Percentiles rank a stretch among this genome's conserved stretches.
Evolutionary conservation across 306 rosid genomes (phyloP).

Genomic region (Carpinus viminea): DNA sequence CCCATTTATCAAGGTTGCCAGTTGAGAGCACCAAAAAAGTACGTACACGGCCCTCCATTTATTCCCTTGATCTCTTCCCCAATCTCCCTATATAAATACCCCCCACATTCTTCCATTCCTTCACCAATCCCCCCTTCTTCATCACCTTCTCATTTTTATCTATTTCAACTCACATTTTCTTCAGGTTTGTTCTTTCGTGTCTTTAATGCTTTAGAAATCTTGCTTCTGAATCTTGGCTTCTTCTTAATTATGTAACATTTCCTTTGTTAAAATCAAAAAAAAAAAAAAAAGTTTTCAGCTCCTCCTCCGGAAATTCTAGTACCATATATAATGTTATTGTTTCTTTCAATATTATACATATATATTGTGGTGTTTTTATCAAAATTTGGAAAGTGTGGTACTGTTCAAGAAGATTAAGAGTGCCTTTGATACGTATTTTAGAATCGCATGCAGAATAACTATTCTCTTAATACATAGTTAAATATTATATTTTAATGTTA

Average conservation of each 20-base stretch:
- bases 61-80: constrained; percentile 57
- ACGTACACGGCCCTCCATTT: constrained; percentile 62
- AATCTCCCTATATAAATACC: constrained; percentile 61
- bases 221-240: neutral
- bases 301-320: neutral
- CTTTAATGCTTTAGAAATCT: neutral
- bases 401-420: no score
- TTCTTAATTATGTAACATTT: neutral
- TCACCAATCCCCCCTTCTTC: constrained; percentile 40
- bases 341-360: neutral
- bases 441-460: no score
- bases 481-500: no score
- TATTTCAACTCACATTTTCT: constrained; percentile 30
- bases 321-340: neutral
- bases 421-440: no score
- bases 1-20: constrained; percentile 78
- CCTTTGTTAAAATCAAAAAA: neutral
- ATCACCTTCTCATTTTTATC: constrained; percentile 20
- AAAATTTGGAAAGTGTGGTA: no score
- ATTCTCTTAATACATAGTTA: no score
- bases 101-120: constrained; percentile 36
- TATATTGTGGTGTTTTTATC: neutral
- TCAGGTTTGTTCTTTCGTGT: constrained; percentile 36
- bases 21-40: constrained; percentile 64
- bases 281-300: neutral